phyloP scores from a whole-genome alignment of 2,329 filamentous ascomycete genomes.

The Aaosphaeria pasadenensis region DNA sequence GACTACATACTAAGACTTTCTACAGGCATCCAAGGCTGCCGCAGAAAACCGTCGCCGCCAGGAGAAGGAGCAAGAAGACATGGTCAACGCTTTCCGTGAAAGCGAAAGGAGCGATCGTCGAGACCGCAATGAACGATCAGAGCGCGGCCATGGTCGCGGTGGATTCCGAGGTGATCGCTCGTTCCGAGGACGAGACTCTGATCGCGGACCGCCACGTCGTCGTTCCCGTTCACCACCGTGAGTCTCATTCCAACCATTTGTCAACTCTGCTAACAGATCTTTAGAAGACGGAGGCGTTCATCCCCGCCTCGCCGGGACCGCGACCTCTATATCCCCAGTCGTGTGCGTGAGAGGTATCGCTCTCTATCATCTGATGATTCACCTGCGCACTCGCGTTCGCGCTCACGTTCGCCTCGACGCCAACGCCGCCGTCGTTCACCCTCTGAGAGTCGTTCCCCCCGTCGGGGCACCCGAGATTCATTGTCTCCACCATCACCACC shows the following conservation, averaged over 20 bases:
- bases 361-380: constrained; percentile 16
- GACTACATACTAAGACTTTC: constrained; percentile 34
- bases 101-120: constrained; percentile 50
- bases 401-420: constrained; percentile 4
- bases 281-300: constrained; percentile 47
- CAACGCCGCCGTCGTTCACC: constrained; percentile 2
- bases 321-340: constrained; percentile 57
- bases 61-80: constrained; percentile 61
- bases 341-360: constrained; percentile 30
- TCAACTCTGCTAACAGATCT: constrained; percentile 17
- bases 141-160: constrained; percentile 39
- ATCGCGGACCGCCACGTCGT: constrained; percentile 44
- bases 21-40: constrained; percentile 74
- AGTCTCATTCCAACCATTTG: constrained; percentile 1
- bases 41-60: constrained; percentile 72
- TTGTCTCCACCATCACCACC: not conserved
- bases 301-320: constrained; percentile 49
- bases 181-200: constrained; percentile 49
- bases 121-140: constrained; percentile 23
- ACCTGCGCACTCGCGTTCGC: not conserved
- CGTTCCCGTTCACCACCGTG: constrained; percentile 51
- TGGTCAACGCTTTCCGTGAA: constrained; percentile 64
- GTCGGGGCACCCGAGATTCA: constrained; percentile 1
- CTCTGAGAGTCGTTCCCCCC: constrained; percentile 32
- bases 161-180: constrained; percentile 1